Conservation (phyloP, 140 eudicot genomes). For the Stevia rebaudiana region DNA sequence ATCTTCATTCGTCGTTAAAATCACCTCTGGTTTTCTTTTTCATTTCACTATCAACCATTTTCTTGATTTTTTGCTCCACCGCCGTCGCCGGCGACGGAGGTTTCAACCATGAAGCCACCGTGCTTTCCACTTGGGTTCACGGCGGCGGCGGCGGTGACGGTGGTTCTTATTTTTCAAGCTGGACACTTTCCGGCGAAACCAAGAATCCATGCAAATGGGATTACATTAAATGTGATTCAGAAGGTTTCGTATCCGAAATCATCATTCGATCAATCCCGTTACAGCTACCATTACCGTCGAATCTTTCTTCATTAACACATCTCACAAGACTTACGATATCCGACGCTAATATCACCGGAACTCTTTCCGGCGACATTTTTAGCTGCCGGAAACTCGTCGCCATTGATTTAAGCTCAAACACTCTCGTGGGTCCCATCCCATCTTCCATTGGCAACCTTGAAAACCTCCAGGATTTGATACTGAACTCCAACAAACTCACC, state of each 20-base stretch:
- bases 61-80: conserved; percentile 18
- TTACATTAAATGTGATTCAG: conserved; percentile 42
- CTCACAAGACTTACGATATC: conserved; percentile 49
- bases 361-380: conserved; percentile 41
- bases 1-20: conserved; percentile 14
- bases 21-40: conserved; percentile 11
- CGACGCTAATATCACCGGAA: conserved; percentile 61
- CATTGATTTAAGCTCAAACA: conserved; percentile 62
- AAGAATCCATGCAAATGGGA: conserved; percentile 68
- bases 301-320: conserved; percentile 39
- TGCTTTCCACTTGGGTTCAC: conserved; percentile 42
- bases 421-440: conserved; percentile 62
- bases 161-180: conserved; percentile 29
- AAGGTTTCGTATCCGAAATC: conserved; percentile 40
- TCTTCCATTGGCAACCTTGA: conserved; percentile 41
- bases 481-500: conserved; percentile 72
- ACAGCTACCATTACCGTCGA: conserved; percentile 46
- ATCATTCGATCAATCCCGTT: conserved; percentile 51
- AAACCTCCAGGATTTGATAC: conserved; percentile 42
- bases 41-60: conserved; percentile 18
- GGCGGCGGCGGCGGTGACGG: conserved; percentile 6
- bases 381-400: conserved; percentile 31
- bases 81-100: conserved; percentile 18
- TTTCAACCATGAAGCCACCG: conserved; percentile 32
- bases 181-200: conserved; percentile 36